Evolutionary conservation across 768 basidiomycete genomes (phyloP), one percentile per base, ranked within the genome.

Genomic region (Gloeopeniophorella convolvens): DNA sequence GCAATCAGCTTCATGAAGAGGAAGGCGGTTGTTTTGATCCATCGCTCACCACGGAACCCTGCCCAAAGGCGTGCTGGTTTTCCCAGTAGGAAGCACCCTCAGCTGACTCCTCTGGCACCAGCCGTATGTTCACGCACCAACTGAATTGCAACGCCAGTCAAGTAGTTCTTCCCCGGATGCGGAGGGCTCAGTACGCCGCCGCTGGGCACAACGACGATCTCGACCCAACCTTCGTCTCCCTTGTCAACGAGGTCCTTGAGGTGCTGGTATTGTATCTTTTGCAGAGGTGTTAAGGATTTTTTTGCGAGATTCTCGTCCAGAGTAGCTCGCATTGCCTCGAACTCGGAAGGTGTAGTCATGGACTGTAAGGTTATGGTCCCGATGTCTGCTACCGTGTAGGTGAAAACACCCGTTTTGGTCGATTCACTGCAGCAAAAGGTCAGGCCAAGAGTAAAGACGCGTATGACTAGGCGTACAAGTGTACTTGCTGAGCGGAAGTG

Each of bases 121-220:
- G 13, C 21, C 3, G n/a, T n/a, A n/a, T n/a, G n/a, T 9, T 33
- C 18, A 9, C 52, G 21, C 26, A 54, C 51, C 41, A 55, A 45
- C 35, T 56, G 55, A 26, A 56, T 54, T 16, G 51, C 55, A n/a
- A 56, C 51, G 8, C n/a, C 55, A 20, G 55, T 56, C 45, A 54
- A 18, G 15, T 48, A 54, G 35, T 43, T 48, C 31, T 40, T 37
- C 18, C 55, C 55, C 16, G 45, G 33, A 20, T 12, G 30, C 24
- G 55, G 42, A 3, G 51, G n/a, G 20, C 55, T 45, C 7, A 48
- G 32, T 27, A 56, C 46, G 11, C 46, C 51, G 8, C 55, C 55
- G 21, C 52, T 42, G 16, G 55, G 55, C 24, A 54, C 55, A 32
- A 54, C 45, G 24, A 56, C 51, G 10, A 48, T 48, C 33, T 56